Conservation (phyloP, 202 grass and related monocot species). For the Schoenoplectus tabernaemontani region DNA sequence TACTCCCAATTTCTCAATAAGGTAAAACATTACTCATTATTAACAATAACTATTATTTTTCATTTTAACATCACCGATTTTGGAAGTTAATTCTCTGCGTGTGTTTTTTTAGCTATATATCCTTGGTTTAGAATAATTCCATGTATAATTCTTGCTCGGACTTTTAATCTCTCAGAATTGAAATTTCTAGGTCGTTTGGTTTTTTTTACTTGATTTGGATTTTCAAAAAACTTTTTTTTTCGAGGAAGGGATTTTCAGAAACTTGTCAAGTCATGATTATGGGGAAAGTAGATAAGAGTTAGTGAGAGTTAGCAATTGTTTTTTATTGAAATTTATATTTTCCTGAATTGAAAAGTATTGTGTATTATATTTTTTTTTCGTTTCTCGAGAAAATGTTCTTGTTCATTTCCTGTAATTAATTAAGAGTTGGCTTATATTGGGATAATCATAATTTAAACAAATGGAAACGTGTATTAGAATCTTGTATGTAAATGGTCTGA, state of each 20-base stretch:
- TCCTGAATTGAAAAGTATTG: neutral
- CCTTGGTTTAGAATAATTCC: neutral
- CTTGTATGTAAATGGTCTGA: neutral
- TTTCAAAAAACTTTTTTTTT: no score
- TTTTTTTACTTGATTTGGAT: conserved; percentile 7
- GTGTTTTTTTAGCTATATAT: neutral
- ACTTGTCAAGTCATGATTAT: neutral
- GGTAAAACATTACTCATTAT: conserved; percentile 34
- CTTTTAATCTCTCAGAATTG: neutral
- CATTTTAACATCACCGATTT: neutral
- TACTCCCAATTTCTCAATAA: conserved; percentile 80
- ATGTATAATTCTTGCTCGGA: neutral
- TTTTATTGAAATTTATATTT: neutral
- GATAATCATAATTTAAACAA: neutral
- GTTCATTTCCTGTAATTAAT: neutral
- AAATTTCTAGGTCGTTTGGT: conserved; percentile 2
- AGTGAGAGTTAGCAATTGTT: neutral
- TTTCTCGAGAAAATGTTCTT: neutral
- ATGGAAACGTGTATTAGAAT: neutral
- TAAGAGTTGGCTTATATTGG: neutral
- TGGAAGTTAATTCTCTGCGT: neutral
- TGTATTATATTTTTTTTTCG: neutral
- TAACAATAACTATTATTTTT: neutral
- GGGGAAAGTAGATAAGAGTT: neutral
- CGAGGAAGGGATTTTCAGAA: no score